A percentile compares a stretch with the other conserved stretches of the same genome.
Evolutionary conservation across 352 stramenopile genomes (phyloP).

Genomic region (Globisporangium barbulae): DNA sequence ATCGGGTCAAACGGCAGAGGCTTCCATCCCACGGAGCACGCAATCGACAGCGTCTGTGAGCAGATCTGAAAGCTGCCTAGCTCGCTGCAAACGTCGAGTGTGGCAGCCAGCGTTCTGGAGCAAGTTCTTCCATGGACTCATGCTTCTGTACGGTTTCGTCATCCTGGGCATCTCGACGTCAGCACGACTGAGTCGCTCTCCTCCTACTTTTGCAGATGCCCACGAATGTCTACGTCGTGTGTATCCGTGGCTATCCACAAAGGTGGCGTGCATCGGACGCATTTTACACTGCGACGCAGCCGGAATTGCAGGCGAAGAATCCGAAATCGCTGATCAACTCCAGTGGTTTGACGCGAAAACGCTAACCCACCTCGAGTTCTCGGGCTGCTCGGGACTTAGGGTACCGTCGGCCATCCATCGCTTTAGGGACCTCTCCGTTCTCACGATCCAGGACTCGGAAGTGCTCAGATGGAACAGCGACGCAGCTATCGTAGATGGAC

Average conservation of each 20-base stretch:
- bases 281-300: not conserved
- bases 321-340: not conserved
- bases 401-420: not conserved
- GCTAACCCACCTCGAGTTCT: not conserved
- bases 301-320: not conserved
- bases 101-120: not conserved
- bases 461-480: not conserved
- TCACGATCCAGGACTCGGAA: not conserved
- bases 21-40: not conserved
- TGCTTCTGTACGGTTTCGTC: not conserved
- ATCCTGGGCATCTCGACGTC: constrained; percentile 5
- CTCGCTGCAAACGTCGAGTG: not conserved
- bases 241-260: not conserved
- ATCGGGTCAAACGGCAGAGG: not conserved
- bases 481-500: not conserved
- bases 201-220: not conserved
- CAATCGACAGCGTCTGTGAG: not conserved
- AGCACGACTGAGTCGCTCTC: not conserved
- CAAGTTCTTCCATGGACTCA: not conserved
- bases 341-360: not conserved
- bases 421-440: not conserved
- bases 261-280: not conserved
- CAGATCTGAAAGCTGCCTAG: not conserved
- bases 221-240: not conserved
- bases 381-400: not conserved